A percentile compares a stretch with the other conserved stretches of the same genome.
These are phyloP conservation scores for Cercospora sp. DNA, from an alignment of 2,329 filamentous ascomycete species.

Conservation along the genomic window DNA sequence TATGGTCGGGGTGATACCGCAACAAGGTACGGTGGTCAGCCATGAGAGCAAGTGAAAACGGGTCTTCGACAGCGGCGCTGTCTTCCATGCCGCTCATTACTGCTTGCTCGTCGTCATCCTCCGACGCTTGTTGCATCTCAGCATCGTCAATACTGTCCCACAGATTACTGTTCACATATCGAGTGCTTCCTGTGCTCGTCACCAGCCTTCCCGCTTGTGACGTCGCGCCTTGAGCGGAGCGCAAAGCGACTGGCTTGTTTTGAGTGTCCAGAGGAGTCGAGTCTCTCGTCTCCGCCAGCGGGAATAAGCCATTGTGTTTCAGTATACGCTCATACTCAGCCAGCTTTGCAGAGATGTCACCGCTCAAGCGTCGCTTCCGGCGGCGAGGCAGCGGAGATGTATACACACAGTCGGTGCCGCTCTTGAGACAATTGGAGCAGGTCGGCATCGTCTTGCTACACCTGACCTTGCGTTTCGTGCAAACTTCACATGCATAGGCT, in stretches of 20 bases:
- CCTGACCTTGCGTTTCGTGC: slow-evolving; percentile 44
- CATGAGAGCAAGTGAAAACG: slow-evolving; percentile 24
- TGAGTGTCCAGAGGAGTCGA: background rate
- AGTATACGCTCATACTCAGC: slow-evolving; percentile 42
- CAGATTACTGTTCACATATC: slow-evolving; percentile 45
- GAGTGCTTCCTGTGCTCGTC: slow-evolving; percentile 41
- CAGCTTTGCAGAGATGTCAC: slow-evolving; percentile 44
- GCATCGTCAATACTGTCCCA: slow-evolving; percentile 36
- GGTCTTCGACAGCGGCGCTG: slow-evolving; percentile 31
- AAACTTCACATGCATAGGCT: slow-evolving; percentile 37
- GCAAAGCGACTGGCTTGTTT: background rate
- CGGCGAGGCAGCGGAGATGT: slow-evolving; percentile 43
- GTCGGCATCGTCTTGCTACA: slow-evolving; percentile 34
- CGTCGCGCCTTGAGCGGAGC: background rate
- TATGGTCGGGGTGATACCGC: slow-evolving; percentile 56
- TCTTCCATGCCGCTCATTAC: slow-evolving; percentile 20
- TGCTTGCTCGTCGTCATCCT: slow-evolving; percentile 26
- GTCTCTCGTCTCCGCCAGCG: background rate
- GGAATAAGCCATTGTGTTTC: slow-evolving; percentile 12
- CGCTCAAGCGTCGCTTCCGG: slow-evolving; percentile 42
- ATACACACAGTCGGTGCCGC: slow-evolving; percentile 45
- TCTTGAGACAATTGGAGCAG: slow-evolving; percentile 41
- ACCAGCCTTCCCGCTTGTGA: slow-evolving; percentile 32
- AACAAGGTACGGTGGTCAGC: slow-evolving; percentile 23
- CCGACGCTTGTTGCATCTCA: slow-evolving; percentile 30